Evolutionary conservation across 2,329 filamentous ascomycete species (phyloP).

Genomic region (Lasiodiplodia gonubiensis): DNA sequence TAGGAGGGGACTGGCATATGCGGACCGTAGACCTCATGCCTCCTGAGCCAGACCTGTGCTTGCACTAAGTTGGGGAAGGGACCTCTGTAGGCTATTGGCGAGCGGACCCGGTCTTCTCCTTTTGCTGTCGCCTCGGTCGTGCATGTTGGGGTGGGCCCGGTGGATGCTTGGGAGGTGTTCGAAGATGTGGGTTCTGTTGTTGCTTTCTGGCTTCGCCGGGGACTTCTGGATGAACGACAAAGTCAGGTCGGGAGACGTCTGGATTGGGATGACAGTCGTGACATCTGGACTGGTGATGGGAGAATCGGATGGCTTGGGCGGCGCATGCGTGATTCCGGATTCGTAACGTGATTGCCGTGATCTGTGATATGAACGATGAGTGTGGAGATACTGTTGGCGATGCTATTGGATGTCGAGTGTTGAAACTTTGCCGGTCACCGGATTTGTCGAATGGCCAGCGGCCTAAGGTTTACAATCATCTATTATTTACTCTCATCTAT

Average conservation of each 20-base stretch:
- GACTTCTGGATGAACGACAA: too few species aligned
- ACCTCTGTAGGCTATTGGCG: constrained; percentile 4
- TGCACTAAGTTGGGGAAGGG: not conserved
- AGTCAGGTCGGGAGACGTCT: too few species aligned
- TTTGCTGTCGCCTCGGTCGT: too few species aligned
- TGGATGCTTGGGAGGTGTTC: too few species aligned
- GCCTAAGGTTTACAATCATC: not conserved
- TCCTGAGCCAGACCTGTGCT: not conserved
- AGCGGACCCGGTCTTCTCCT: not conserved
- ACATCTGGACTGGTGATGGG: too few species aligned
- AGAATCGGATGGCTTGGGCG: too few species aligned
- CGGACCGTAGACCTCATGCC: constrained; percentile 4
- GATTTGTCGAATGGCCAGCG: not conserved
- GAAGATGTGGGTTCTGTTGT: too few species aligned
- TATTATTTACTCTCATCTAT: not conserved
- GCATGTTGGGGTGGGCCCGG: too few species aligned
- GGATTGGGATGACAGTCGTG: too few species aligned
- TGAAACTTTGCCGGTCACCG: not conserved
- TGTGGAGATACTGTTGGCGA: not conserved
- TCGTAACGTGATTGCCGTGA: not conserved
- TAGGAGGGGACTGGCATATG: not conserved
- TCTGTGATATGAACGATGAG: too few species aligned
- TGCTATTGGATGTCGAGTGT: not conserved
- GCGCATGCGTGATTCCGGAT: not conserved
- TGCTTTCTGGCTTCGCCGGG: too few species aligned